phyloP scores from a whole-genome alignment of 2,329 filamentous ascomycete genomes.

The Xylaria sp. region DNA sequence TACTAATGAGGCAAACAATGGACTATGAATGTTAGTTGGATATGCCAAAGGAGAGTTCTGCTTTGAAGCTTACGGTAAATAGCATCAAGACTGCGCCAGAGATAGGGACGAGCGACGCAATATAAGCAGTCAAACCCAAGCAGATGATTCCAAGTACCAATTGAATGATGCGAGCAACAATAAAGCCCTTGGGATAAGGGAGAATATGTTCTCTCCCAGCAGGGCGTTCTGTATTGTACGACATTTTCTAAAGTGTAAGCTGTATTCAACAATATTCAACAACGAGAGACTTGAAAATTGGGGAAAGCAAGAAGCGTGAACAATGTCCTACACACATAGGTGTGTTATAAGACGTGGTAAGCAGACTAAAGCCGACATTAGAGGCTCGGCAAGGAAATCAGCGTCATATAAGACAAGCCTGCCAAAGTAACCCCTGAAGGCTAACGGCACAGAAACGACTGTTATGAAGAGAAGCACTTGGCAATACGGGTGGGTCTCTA shows the following conservation, averaged over 20 bases:
- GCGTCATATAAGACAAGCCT: slow-evolving; percentile 16
- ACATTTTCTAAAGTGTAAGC: slow-evolving; percentile 30
- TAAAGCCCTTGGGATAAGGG: slow-evolving; percentile 57
- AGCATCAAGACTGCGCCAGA: slow-evolving; percentile 46
- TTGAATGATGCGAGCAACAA: slow-evolving; percentile 57
- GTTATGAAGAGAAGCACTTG: neutral
- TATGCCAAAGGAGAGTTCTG: neutral
- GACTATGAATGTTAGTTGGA: slow-evolving; percentile 45
- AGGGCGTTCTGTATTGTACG: slow-evolving; percentile 47
- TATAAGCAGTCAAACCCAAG: slow-evolving; percentile 60
- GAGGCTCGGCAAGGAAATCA: slow-evolving; percentile 2
- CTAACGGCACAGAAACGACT: neutral
- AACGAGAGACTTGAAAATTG: slow-evolving; percentile 1
- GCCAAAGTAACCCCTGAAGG: neutral
- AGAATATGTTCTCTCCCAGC: slow-evolving; percentile 59
- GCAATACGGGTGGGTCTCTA: neutral
- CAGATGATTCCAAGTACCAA: slow-evolving; percentile 58
- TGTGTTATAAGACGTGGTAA: neutral
- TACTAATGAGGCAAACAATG: slow-evolving; percentile 57
- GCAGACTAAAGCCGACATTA: neutral
- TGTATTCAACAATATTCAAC: neutral
- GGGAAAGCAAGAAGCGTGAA: neutral
- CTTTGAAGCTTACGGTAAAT: slow-evolving; percentile 54
- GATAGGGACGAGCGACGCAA: slow-evolving; percentile 48
- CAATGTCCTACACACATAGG: neutral